Evolutionary conservation across 1,284 basidiomycete genomes (phyloP), one percentile per base, ranked within the genome.

Genomic region (Hypsizygus ulmarius): DNA sequence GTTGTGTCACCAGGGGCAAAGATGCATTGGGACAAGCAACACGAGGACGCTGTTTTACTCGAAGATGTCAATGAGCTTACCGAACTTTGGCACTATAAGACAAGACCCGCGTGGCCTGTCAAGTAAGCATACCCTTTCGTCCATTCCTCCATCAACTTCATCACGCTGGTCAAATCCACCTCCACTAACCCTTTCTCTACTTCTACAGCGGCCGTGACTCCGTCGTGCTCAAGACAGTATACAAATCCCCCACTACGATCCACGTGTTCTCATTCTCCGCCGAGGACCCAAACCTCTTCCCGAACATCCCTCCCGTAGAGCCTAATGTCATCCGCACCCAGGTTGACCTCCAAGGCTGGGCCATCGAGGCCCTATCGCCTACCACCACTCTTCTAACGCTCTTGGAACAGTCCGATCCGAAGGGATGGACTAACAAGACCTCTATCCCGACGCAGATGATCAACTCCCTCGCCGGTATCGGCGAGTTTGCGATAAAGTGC

Each of bases 231-330:
- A 92, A 92, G 64, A 99, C 97, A 0, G 90, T 95, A 1, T 99
- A 99, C 77, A 98, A 97, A 69, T 97, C 95, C 0, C 93, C 94
- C 0, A 89, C 86, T 0, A 92, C 94, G 0, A 90, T 97, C 8
- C 97, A 99, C 63, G 84, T 97, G 28, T 98, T 99, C 65, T 87
- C 90, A 1, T 98, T 98, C 68, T 97, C 96, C 2, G 90, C 87
- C 0, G 92, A 97, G 60, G 92, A 97, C 61, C 80, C 81, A 45
- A 83, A 87, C 44, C 76, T 96, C 11, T 97, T 97, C 67, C 87
- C 92, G 0, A 77, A 78, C 39, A 82, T 92, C 49, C 90, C 91
- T 9, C 75, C 84, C 0, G 69, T 72, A 0, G 84, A 89, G 29
- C 79, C 86, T 0, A 87, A 81, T 51, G 79, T 89, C 47, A 97